These are phyloP conservation scores for Ampelomyces quisqualis DNA, from an alignment of 2,329 filamentous ascomycete species.

Conservation along the genomic window DNA sequence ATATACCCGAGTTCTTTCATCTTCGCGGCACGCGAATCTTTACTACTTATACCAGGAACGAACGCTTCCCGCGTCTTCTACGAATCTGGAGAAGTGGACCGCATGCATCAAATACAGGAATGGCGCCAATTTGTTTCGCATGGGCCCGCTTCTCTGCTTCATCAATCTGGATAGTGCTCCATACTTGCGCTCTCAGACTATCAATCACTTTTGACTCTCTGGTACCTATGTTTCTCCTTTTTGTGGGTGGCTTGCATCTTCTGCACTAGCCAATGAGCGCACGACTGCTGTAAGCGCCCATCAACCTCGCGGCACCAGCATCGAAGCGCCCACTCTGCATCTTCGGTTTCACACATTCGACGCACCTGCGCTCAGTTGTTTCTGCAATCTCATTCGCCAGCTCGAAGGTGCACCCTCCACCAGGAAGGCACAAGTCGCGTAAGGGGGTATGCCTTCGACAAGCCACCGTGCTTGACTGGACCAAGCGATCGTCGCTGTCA, in stretches of 20 bases:
- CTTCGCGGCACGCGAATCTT: background rate
- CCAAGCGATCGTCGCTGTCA: conserved; percentile 6
- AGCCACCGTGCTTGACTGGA: conserved; percentile 12
- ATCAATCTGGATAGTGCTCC: background rate
- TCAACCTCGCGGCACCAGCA: conserved; percentile 27
- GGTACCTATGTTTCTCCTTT: conserved; percentile 3
- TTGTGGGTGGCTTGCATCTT: background rate
- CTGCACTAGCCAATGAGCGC: conserved; percentile 13
- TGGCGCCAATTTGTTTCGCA: no score
- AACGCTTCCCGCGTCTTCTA: no score
- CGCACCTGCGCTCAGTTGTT: conserved; percentile 18
- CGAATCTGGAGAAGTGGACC: no score
- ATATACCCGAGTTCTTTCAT: no score
- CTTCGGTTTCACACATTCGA: conserved; percentile 24
- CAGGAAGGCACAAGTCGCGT: conserved; percentile 6
- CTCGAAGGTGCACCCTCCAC: background rate
- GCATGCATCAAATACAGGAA: no score
- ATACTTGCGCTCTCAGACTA: background rate
- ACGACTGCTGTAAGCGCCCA: conserved; percentile 31
- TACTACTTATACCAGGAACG: no score
- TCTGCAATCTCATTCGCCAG: conserved; percentile 19
- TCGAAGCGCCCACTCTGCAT: conserved; percentile 32
- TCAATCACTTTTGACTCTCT: background rate
- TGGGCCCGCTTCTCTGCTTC: no score
- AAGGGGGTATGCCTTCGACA: conserved; percentile 3